These are phyloP conservation scores for Graphilbum sp. DNA, from an alignment of 2,329 filamentous ascomycete genomes.

Conservation along the genomic window DNA sequence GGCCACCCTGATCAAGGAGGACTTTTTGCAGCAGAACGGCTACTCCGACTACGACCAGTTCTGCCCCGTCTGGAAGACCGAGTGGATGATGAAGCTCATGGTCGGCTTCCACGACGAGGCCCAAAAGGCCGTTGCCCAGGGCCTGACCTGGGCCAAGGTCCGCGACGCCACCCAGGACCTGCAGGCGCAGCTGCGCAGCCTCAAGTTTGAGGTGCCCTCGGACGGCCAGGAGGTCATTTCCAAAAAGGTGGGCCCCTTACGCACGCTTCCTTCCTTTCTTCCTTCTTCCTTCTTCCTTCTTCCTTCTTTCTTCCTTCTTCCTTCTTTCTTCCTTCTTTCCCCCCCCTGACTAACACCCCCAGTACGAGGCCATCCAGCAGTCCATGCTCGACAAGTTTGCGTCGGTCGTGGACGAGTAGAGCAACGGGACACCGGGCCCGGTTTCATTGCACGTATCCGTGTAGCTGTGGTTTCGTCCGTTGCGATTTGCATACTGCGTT, in stretches of 20 bases:
- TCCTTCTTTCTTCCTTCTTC: background rate
- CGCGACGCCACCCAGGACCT: conserved; percentile 79
- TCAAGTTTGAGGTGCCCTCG: conserved; percentile 91
- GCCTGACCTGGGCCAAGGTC: conserved; percentile 83
- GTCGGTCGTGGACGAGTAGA: conserved; percentile 76
- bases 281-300: conserved; percentile 6
- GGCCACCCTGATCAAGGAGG: conserved; percentile 84
- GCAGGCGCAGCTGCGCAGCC: conserved; percentile 67
- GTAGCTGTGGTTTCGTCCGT: background rate
- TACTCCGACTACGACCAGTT: conserved; percentile 99
- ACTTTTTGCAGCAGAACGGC: conserved; percentile 97
- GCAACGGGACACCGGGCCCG: too few relatives aligned
- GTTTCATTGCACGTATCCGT: too few relatives aligned
- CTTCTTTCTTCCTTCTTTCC: conserved; percentile 10
- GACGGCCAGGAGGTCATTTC: conserved; percentile 66
- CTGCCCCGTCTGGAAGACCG: conserved; percentile 98
- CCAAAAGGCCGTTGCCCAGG: conserved; percentile 85
- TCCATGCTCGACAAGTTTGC: conserved; percentile 96
- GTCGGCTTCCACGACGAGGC: conserved; percentile 95
- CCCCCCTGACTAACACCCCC: conserved; percentile 6
- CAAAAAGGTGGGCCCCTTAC: conserved; percentile 63
- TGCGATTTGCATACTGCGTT: too few relatives aligned
- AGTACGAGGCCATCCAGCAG: conserved; percentile 89
- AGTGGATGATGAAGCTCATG: conserved; percentile 99
- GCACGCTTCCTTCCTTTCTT: too few relatives aligned